Base-by-base conservation (phyloP, 1,139 yeast species). In the Blastobotrys buckinghamii region DNA sequence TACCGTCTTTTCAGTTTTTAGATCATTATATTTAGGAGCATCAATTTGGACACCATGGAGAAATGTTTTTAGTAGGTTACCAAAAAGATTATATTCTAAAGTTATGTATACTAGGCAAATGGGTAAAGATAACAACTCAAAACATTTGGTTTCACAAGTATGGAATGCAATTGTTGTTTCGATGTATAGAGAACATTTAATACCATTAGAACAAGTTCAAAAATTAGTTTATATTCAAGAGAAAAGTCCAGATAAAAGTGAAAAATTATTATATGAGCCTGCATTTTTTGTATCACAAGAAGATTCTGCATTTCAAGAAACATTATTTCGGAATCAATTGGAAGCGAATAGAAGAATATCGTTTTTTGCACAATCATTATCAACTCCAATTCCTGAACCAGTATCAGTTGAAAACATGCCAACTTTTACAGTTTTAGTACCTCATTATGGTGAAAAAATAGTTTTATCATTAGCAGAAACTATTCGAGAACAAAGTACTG, bases 1-100 rank as follows among this genome's bases (percentile, higher is more conserved):
- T 60, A 81, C 92, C 50, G 60, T 83, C 1, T 81, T 87, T 54
- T 86, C 95, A 1, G 77, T 85, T 24, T 71, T 77, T 2, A 64
- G 85, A 30, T 84, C 96, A 0, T 80, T 84, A 59, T 77, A 80
- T 8, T 70, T 80, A 47, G 96, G 96, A 0, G 82, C 84, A 2
- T 86, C 96, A 1, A 79, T 86, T 5, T 75, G 87, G 68, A 82
- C 95, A 0, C 96, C 96, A 0, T 87, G 96, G 96, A 77, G 84
- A 60, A 85, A 85, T 59, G 79, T 84, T 6, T 88, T 82, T 61
- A 75, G 85, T 1, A 71, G 89, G 46, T 65, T 88, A 38, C 95
- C 96, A 0, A 81, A 82, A 53, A 72, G 96, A 58, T 81, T 88
- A 2, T 75, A 74, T 53, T 74, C 86, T 6, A 85, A 85, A 59